Percentiles rank a stretch among this genome's conserved stretches.
These are phyloP conservation scores for Brasenia schreberi DNA, from an alignment of 164 flowering plant genomes.

Conservation along the genomic window DNA sequence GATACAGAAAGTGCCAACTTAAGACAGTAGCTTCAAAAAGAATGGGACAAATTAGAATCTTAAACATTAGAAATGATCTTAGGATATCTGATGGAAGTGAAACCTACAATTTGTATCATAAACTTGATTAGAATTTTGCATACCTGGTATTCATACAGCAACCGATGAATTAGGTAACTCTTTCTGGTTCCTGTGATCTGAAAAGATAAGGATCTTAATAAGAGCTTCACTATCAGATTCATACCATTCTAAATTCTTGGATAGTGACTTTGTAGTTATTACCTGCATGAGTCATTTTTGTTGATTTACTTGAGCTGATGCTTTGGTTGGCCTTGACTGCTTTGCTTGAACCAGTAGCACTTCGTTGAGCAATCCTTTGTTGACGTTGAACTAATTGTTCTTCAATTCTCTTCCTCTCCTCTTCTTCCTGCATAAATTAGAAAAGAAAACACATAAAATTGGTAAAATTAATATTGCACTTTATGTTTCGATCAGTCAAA, in stretches of 20 bases:
- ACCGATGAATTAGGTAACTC: not conserved
- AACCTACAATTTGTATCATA: not conserved
- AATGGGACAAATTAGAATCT: not conserved
- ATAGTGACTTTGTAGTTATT: not conserved
- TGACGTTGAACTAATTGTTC: conserved; percentile 54
- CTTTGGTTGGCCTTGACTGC: not conserved
- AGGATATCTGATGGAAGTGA: not conserved
- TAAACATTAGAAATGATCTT: not conserved
- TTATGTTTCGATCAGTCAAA: not conserved
- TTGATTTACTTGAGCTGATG: not conserved
- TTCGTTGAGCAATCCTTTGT: conserved; percentile 87
- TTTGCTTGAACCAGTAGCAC: conserved; percentile 17
- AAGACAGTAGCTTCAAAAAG: too few relatives aligned
- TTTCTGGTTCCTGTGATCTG: not conserved
- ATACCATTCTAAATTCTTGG: not conserved
- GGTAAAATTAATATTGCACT: not conserved
- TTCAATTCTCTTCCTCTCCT: conserved; percentile 57
- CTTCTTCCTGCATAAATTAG: conserved; percentile 54
- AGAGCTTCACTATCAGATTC: not conserved
- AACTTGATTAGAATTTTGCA: not conserved
- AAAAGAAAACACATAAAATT: not conserved
- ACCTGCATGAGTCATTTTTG: not conserved
- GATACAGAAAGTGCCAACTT: too few relatives aligned
- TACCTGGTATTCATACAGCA: not conserved
- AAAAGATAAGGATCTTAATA: not conserved